Percentiles rank a stretch among this genome's conserved stretches.
phyloP scores from a whole-genome alignment of 768 basidiomycete genomes.

The Cytidiella melzeri region DNA sequence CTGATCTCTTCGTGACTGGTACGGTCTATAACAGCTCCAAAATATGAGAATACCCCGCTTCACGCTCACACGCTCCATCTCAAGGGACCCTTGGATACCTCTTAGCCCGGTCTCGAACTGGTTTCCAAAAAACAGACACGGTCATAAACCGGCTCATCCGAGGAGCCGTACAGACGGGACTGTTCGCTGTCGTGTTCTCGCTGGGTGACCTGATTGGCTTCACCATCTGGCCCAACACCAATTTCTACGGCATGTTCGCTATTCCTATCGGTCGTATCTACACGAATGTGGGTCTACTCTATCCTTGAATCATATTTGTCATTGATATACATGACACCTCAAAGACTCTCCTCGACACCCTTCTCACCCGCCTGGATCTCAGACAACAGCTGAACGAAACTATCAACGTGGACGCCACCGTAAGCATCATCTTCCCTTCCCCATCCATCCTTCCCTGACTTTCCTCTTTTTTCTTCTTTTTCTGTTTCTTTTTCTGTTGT shows the following conservation, averaged over 20 bases:
- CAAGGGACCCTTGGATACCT: slow-evolving; percentile 26
- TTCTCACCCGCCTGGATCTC: slow-evolving; percentile 33
- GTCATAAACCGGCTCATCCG: slow-evolving; percentile 49
- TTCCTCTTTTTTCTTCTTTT: neutral
- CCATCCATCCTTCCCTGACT: no score
- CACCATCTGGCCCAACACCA: slow-evolving; percentile 22
- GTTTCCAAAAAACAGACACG: slow-evolving; percentile 45
- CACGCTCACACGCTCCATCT: neutral
- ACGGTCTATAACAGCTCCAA: neutral
- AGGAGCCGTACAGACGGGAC: slow-evolving; percentile 48
- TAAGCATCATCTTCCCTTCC: no score
- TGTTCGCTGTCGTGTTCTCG: slow-evolving; percentile 47
- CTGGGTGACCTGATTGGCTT: slow-evolving; percentile 41
- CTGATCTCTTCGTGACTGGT: slow-evolving; percentile 43
- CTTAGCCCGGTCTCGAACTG: slow-evolving; percentile 39
- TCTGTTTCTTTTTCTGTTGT: neutral
- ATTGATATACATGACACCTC: neutral
- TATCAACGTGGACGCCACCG: slow-evolving; percentile 11
- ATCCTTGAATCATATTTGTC: neutral
- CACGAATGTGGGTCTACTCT: slow-evolving; percentile 34
- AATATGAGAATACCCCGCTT: neutral
- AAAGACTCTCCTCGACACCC: slow-evolving; percentile 40
- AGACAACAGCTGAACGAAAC: slow-evolving; percentile 20
- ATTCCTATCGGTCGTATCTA: slow-evolving; percentile 37
- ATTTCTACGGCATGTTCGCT: slow-evolving; percentile 33